Conservation (phyloP, 805 yeast genomes). For the Starmerella apis region DNA sequence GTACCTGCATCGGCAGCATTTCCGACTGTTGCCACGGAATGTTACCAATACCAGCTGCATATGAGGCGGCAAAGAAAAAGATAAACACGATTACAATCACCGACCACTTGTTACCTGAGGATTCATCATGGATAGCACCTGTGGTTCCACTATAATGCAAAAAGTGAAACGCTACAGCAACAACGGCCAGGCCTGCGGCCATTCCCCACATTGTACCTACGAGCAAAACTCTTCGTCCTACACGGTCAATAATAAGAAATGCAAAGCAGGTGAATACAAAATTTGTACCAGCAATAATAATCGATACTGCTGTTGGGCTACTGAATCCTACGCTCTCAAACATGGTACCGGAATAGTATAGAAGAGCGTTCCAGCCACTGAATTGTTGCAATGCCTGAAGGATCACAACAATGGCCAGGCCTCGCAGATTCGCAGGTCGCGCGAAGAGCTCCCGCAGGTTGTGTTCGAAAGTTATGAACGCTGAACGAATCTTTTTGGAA, state of each 20-base stretch:
- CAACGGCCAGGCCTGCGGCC: slow-evolving; percentile 62
- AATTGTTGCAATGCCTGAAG: slow-evolving; percentile 94
- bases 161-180: slow-evolving; percentile 87
- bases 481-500: slow-evolving; percentile 20
- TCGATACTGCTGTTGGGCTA: slow-evolving; percentile 87
- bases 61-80: slow-evolving; percentile 78
- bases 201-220: slow-evolving; percentile 76
- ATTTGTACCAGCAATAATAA: slow-evolving; percentile 89
- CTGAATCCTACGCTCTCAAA: slow-evolving; percentile 83
- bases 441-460: slow-evolving; percentile 30
- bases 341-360: slow-evolving; percentile 90
- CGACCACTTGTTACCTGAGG: slow-evolving; percentile 50
- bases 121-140: slow-evolving; percentile 27
- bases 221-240: slow-evolving; percentile 79
- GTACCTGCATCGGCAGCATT: slow-evolving; percentile 82
- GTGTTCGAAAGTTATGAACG: slow-evolving; percentile 26
- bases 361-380: slow-evolving; percentile 89
- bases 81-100: slow-evolving; percentile 73
- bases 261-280: slow-evolving; percentile 80
- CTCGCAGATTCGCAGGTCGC: slow-evolving; percentile 61
- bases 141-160: slow-evolving; percentile 51
- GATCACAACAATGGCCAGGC: slow-evolving; percentile 81
- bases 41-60: slow-evolving; percentile 92
- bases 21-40: slow-evolving; percentile 98
- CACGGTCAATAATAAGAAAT: slow-evolving; percentile 70